Evolutionary conservation across 1,284 basidiomycete genomes (phyloP).

Genomic region (Sparassis latifolia): DNA sequence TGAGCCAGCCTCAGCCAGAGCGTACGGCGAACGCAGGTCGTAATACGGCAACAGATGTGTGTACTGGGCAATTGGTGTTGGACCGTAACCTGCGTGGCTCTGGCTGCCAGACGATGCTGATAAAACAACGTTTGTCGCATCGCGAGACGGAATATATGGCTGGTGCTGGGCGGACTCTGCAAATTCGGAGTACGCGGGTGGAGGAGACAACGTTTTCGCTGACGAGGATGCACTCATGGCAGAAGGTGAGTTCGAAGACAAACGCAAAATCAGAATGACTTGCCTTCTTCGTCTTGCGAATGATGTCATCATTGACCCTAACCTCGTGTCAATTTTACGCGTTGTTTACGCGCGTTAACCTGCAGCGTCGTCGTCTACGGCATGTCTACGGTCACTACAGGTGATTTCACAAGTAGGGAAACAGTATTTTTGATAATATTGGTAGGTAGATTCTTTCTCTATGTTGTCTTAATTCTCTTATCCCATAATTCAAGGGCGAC

Average conservation of each 20-base stretch:
- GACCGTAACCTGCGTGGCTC: slow-evolving; percentile 20
- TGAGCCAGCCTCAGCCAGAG: slow-evolving; percentile 20
- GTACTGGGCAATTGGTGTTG: slow-evolving; percentile 26
- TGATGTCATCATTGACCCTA: slow-evolving; percentile 9
- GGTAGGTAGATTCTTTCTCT: too few relatives aligned
- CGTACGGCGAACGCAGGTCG: slow-evolving; percentile 25
- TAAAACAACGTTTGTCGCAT: slow-evolving; percentile 6
- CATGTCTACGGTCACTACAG: too few relatives aligned
- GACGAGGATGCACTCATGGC: slow-evolving; percentile 5
- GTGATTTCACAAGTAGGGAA: too few relatives aligned
- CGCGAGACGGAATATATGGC: slow-evolving; percentile 2
- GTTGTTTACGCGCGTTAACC: too few relatives aligned
- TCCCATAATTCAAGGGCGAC: too few relatives aligned
- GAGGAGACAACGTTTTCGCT: slow-evolving; percentile 20
- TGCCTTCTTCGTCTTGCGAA: neutral
- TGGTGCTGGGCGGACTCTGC: slow-evolving; percentile 9
- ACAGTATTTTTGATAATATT: too few relatives aligned
- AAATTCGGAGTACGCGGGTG: slow-evolving; percentile 23
- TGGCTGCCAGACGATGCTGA: slow-evolving; percentile 11
- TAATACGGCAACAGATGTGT: slow-evolving; percentile 26
- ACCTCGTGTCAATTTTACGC: neutral
- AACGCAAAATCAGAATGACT: neutral
- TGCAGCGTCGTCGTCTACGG: too few relatives aligned
- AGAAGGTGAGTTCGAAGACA: neutral
- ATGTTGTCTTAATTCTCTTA: too few relatives aligned